phyloP scores from a whole-genome alignment of 768 basidiomycete genomes.

The Suillus subluteus region DNA sequence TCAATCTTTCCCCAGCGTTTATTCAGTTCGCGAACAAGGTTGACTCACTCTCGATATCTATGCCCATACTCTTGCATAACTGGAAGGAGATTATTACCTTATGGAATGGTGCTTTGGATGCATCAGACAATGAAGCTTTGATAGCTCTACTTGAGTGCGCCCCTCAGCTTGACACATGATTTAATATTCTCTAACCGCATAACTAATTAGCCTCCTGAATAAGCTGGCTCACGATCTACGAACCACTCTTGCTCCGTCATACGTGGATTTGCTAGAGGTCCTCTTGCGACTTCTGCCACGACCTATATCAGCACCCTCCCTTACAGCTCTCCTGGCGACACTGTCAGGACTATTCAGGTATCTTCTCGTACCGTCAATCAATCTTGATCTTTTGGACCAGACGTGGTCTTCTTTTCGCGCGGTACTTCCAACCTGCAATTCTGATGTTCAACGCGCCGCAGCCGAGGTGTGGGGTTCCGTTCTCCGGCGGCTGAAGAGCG shows the following conservation, averaged over 20 bases:
- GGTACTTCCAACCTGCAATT: constrained; percentile 59
- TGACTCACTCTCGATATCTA: constrained; percentile 65
- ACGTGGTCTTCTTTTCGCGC: constrained; percentile 62
- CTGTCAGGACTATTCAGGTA: constrained; percentile 73
- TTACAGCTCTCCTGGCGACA: constrained; percentile 69
- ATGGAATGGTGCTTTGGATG: constrained; percentile 63
- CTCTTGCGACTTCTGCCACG: constrained; percentile 62
- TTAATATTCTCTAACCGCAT: constrained; percentile 17
- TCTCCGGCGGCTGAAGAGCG: constrained; percentile 69
- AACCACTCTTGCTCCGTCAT: constrained; percentile 70
- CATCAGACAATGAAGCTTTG: constrained; percentile 73
- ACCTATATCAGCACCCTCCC: constrained; percentile 58
- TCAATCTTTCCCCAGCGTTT: constrained; percentile 80
- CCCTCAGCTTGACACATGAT: constrained; percentile 1
- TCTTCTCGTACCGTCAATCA: constrained; percentile 67
- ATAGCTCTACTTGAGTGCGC: constrained; percentile 77
- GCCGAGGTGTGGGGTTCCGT: constrained; percentile 89
- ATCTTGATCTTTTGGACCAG: constrained; percentile 51
- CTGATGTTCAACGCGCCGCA: constrained; percentile 75
- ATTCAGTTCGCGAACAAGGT: constrained; percentile 67
- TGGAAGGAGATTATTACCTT: constrained; percentile 68
- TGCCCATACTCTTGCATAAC: constrained; percentile 82
- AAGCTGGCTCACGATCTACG: constrained; percentile 81
- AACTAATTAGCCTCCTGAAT: constrained; percentile 62
- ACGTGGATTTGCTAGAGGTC: constrained; percentile 53